Base-by-base conservation (phyloP, 1,284 basidiomycete genomes). In the Ustilago crameri region DNA sequence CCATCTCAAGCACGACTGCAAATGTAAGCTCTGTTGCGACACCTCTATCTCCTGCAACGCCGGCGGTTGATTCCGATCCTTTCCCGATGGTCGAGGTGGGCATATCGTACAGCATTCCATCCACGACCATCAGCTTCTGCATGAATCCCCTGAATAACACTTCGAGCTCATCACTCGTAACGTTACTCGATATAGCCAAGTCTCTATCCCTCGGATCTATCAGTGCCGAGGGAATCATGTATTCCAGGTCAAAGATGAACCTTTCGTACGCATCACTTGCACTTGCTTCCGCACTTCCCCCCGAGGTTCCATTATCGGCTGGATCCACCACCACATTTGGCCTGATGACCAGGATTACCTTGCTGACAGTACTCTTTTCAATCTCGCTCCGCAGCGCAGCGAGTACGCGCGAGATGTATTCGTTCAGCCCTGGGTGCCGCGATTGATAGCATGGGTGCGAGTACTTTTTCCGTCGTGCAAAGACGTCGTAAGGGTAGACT, bases 371-470 rank as follows among this genome's bases (percentile, higher is more conserved):
- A 20, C 40, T 48, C 32, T 47, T 27, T 18, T 87, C 81, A 9
- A 97, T 85, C 81, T 96, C 93, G 58, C 91, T 89, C 7, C 87
- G 85, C 8, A 94, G 83, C 15, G 91, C 90, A 63, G 89, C 89
- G 51, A 93, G 86, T 0, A 92, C 90, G 12, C 90, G 90, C 9
- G 91, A 88, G 49, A 98, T 90, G 83, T 97, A 98, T 43, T 91
- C 89, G 75, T 92, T 91, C 47, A 98, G 86, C 26, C 88, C 88
- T 0, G 93, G 93, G 79, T 95, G 92, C 5, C 93, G 90, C 4
- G 92, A 93, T 84, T 96, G 93, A 80, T 90, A 96, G 20, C 95
- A 92, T 0, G 93, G 90, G 0, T 91, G 91, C 53, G 92, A 89
- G 84, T 94, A 95, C 81, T 93, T 94, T 83, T 91, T 91, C 48